Conservation (phyloP, 2,329 filamentous ascomycete species). For the Aspergillus sp. region DNA sequence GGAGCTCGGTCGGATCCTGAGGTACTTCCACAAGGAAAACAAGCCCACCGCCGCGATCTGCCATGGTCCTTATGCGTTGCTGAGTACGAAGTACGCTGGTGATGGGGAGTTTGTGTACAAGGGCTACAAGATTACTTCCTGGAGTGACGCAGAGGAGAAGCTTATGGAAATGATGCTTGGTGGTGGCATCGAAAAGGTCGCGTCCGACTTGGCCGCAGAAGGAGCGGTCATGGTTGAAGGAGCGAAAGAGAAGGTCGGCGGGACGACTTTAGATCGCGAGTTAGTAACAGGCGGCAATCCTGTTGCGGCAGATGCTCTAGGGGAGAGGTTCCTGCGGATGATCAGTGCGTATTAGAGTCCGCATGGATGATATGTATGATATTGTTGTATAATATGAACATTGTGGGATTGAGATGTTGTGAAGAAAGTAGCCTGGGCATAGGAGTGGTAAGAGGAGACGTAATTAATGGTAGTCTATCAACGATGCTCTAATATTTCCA, state of each 20-base stretch:
- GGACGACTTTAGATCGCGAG: conserved; percentile 44
- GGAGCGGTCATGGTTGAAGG: conserved; percentile 48
- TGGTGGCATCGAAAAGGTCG: conserved; percentile 45
- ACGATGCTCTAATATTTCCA: background rate
- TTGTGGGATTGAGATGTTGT: conserved; percentile 30
- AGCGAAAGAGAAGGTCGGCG: conserved; percentile 36
- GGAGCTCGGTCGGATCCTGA: conserved; percentile 43
- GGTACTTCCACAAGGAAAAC: conserved; percentile 37
- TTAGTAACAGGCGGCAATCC: conserved; percentile 34
- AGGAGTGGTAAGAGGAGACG: background rate
- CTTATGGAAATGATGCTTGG: conserved; percentile 45
- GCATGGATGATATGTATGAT: background rate
- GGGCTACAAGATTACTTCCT: conserved; percentile 46
- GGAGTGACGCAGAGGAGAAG: conserved; percentile 47
- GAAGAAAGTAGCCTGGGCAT: conserved; percentile 33
- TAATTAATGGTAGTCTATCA: background rate
- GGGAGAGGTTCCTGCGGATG: conserved; percentile 33
- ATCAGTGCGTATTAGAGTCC: conserved; percentile 20
- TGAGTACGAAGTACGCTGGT: conserved; percentile 39
- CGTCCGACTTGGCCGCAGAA: conserved; percentile 34
- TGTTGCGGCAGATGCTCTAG: conserved; percentile 29
- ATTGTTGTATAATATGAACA: too few species aligned
- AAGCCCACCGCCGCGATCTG: conserved; percentile 49
- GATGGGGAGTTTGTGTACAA: conserved; percentile 42
- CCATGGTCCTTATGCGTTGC: conserved; percentile 46